These are phyloP conservation scores for Verticillium alfalfae DNA, from an alignment of 2,329 filamentous ascomycete species.

Conservation along the genomic window DNA sequence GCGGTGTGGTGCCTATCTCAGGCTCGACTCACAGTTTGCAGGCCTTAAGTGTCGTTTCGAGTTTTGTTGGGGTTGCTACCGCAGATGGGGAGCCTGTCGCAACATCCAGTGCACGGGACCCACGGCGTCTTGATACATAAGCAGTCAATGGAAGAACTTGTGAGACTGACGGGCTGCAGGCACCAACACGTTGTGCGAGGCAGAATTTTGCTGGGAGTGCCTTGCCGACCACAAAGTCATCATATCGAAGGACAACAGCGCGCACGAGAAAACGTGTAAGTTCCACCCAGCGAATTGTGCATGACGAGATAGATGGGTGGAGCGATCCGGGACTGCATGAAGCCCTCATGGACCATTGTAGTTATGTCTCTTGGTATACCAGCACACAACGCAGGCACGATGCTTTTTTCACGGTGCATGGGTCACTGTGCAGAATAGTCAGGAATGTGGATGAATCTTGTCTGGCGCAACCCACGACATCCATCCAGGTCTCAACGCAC, in stretches of 20 bases:
- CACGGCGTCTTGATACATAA: no score
- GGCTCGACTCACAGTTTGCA: conserved; percentile 7
- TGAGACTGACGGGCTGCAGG: conserved; percentile 17
- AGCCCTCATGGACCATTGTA: no score
- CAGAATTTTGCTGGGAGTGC: conserved; percentile 28
- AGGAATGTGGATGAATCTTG: not conserved
- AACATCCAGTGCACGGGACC: not conserved
- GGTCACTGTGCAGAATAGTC: no score
- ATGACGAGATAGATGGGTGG: not conserved
- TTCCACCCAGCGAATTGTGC: conserved; percentile 20
- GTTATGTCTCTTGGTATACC: no score
- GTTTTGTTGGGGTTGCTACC: conserved; percentile 27
- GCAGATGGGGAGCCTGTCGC: not conserved
- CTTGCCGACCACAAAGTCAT: conserved; percentile 25
- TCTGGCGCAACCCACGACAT: no score
- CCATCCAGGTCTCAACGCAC: no score
- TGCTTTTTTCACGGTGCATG: no score
- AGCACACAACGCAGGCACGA: no score
- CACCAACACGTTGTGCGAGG: conserved; percentile 14
- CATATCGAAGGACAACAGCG: conserved; percentile 23
- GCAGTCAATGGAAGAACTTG: conserved; percentile 7
- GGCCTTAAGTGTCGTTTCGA: conserved; percentile 18
- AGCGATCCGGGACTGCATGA: not conserved
- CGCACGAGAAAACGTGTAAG: conserved; percentile 21
- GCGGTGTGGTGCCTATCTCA: not conserved